Conservation (phyloP, 2,329 filamentous ascomycete genomes). For the Fusarium pilosicola region DNA sequence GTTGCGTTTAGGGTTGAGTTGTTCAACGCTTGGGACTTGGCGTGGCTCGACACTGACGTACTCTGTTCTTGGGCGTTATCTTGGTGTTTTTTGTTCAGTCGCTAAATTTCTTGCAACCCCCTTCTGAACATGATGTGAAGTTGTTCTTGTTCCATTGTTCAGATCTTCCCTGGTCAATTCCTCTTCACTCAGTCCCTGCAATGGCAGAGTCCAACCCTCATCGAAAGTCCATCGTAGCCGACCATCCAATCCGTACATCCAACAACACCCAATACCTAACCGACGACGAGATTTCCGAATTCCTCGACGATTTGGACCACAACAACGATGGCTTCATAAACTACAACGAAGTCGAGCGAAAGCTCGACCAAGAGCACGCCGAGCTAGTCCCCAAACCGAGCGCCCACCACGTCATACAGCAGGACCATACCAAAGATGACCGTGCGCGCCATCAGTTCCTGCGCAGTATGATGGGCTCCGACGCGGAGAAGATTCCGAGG, state of each 20-base stretch:
- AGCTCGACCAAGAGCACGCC: conserved; percentile 62
- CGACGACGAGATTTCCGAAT: conserved; percentile 61
- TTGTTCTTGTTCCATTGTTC: no score
- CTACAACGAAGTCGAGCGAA: conserved; percentile 62
- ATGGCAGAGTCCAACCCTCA: conserved; percentile 4
- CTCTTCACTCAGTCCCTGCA: background rate
- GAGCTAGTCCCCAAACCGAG: conserved; percentile 59
- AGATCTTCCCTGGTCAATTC: background rate
- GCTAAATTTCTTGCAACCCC: background rate
- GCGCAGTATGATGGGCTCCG: conserved; percentile 58
- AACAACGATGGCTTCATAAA: conserved; percentile 62
- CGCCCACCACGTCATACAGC: conserved; percentile 56
- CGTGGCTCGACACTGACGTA: conserved; percentile 21
- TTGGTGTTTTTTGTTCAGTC: background rate
- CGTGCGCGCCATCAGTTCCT: conserved; percentile 62
- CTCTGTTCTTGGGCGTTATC: background rate
- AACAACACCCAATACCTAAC: conserved; percentile 50
- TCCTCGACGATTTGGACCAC: conserved; percentile 63
- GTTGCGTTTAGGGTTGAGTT: conserved; percentile 14
- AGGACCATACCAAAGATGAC: conserved; percentile 48
- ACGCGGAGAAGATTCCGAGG: conserved; percentile 55
- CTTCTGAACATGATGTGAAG: no score
- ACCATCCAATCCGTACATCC: conserved; percentile 41
- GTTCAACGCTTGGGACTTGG: conserved; percentile 22
- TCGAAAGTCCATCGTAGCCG: conserved; percentile 30